A percentile compares a stretch with the other conserved stretches of the same genome.
These are phyloP conservation scores for Anacardium occidentale DNA, from an alignment of 345 rosid genomes.

Conservation along the genomic window DNA sequence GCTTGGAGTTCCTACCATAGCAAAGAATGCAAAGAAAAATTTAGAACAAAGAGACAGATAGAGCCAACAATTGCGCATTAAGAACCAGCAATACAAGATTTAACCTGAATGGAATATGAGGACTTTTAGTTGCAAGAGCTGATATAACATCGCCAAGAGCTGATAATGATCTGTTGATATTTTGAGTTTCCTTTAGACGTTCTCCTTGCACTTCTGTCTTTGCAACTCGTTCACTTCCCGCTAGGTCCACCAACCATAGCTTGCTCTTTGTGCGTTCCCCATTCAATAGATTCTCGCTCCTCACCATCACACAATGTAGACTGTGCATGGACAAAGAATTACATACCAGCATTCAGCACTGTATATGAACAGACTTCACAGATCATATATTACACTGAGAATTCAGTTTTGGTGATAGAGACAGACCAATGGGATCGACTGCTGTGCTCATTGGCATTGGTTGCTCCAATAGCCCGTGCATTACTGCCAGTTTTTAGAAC, in stretches of 20 bases:
- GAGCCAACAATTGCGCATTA: background rate
- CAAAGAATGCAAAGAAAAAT: slow-evolving; percentile 1
- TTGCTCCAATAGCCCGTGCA: slow-evolving; percentile 87
- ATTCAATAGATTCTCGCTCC: slow-evolving; percentile 77
- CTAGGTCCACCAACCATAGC: slow-evolving; percentile 94
- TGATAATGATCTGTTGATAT: slow-evolving; percentile 89
- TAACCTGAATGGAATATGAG: slow-evolving; percentile 91
- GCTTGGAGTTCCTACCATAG: slow-evolving; percentile 93
- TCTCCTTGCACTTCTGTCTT: slow-evolving; percentile 95
- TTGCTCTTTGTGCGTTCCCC: slow-evolving; percentile 92
- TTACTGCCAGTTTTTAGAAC: slow-evolving; percentile 85
- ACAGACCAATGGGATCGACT: slow-evolving; percentile 96
- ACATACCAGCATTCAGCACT: slow-evolving; percentile 12
- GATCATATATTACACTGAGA: background rate
- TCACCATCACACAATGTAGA: slow-evolving; percentile 87
- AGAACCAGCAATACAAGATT: slow-evolving; percentile 3
- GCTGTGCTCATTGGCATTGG: slow-evolving; percentile 90
- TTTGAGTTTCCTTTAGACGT: slow-evolving; percentile 94
- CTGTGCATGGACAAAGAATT: slow-evolving; percentile 36
- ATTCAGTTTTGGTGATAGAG: slow-evolving; percentile 1
- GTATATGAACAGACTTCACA: background rate
- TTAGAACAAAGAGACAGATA: background rate
- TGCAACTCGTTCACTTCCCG: slow-evolving; percentile 98
- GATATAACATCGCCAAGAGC: slow-evolving; percentile 98
- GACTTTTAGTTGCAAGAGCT: slow-evolving; percentile 89